phyloP scores from a whole-genome alignment of 2,329 filamentous ascomycete genomes.

The Cercospora canescens region DNA sequence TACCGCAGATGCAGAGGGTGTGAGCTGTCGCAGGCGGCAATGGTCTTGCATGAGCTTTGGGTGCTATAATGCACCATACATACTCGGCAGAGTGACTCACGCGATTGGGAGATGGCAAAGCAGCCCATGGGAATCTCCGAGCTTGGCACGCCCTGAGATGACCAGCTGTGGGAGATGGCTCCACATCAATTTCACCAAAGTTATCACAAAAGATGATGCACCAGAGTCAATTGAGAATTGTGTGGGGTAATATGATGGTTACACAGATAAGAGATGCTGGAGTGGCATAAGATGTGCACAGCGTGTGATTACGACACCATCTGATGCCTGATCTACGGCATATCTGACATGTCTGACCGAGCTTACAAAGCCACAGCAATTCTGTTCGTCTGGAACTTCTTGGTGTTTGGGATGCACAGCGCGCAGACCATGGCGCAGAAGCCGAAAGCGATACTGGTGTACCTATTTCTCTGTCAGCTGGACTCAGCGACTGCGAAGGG shows the following conservation, averaged over 20 bases:
- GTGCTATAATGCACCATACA: background rate
- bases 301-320: background rate
- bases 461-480: slow-evolving; percentile 17
- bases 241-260: too few species aligned
- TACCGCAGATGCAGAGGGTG: background rate
- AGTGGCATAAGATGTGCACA: background rate
- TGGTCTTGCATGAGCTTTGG: background rate
- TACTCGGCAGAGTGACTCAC: background rate
- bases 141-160: background rate
- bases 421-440: slow-evolving; percentile 25
- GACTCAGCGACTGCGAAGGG: background rate
- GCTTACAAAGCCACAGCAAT: slow-evolving; percentile 26
- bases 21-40: too few species aligned
- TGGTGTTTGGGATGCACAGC: slow-evolving; percentile 25
- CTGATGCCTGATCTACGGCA: background rate
- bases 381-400: slow-evolving; percentile 28
- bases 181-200: background rate
- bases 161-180: background rate
- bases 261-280: background rate
- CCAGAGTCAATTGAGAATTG: too few species aligned
- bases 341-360: background rate
- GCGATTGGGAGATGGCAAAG: background rate
- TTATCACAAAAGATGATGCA: background rate
- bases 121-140: too few species aligned
- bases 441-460: slow-evolving; percentile 27